phyloP scores from a whole-genome alignment of 495 filamentous ascomycete genomes.

The Cryomyces antarcticus region DNA sequence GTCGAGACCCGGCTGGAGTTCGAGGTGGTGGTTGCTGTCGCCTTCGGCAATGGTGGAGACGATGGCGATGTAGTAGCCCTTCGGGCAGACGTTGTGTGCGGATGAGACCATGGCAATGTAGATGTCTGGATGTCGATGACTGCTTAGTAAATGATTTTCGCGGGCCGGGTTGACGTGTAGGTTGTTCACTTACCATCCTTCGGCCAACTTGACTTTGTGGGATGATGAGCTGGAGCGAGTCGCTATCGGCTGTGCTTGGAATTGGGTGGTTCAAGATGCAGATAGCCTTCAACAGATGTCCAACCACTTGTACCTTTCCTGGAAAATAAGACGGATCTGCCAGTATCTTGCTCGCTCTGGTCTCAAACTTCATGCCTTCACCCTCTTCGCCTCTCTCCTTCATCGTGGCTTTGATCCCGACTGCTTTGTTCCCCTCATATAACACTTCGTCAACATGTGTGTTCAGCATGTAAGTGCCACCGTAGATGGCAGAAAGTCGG shows the following conservation, averaged over 20 bases:
- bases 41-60: slow-evolving; percentile 94
- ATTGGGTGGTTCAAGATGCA: slow-evolving; percentile 96
- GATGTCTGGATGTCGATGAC: slow-evolving; percentile 41
- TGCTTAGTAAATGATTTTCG: not conserved
- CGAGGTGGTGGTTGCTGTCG: slow-evolving; percentile 77
- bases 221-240: slow-evolving; percentile 92
- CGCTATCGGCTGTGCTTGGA: slow-evolving; percentile 61
- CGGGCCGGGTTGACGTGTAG: not conserved
- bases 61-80: slow-evolving; percentile 97
- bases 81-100: slow-evolving; percentile 94
- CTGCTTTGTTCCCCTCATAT: slow-evolving; percentile 64
- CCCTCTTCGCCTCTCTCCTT: slow-evolving; percentile 54
- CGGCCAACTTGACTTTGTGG: slow-evolving; percentile 91
- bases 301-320: slow-evolving; percentile 64
- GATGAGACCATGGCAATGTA: slow-evolving; percentile 94
- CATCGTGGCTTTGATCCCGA: slow-evolving; percentile 94
- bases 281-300: slow-evolving; percentile 85
- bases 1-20: slow-evolving; percentile 85
- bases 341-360: slow-evolving; percentile 88
- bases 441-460: slow-evolving; percentile 75
- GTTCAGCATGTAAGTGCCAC: slow-evolving; percentile 98
- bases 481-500: slow-evolving; percentile 90
- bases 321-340: slow-evolving; percentile 96
- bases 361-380: slow-evolving; percentile 79
- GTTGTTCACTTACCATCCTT: slow-evolving; percentile 46